Percentiles rank a stretch among this genome's conserved stretches.
phyloP scores from a whole-genome alignment of 169 alveolate genomes.

The Theileria orientalis region DNA sequence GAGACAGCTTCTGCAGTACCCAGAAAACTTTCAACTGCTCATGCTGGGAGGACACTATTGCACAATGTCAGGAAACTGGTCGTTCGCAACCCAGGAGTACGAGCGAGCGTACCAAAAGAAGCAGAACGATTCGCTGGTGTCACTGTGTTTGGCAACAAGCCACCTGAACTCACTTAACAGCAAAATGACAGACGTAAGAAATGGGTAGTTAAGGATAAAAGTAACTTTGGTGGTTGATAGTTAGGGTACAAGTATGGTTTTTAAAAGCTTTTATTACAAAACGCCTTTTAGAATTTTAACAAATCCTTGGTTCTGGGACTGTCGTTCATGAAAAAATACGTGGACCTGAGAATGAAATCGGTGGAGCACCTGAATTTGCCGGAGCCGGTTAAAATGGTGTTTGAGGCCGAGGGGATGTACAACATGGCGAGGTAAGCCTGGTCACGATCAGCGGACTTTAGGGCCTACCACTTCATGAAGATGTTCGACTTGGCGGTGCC shows the following conservation, averaged over 20 bases:
- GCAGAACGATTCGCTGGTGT: constrained; percentile 65
- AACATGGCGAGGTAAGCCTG: constrained; percentile 58
- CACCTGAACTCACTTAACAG: constrained; percentile 66
- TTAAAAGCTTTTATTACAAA: background rate
- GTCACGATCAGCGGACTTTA: background rate
- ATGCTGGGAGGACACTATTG: constrained; percentile 75
- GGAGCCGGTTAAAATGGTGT: constrained; percentile 22
- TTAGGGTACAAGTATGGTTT: background rate
- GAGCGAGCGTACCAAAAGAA: constrained; percentile 56
- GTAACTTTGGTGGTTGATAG: background rate
- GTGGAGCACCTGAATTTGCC: constrained; percentile 1
- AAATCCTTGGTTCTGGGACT: constrained; percentile 52
- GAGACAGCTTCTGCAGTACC: constrained; percentile 66
- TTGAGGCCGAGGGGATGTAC: constrained; percentile 49
- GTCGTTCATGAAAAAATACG: constrained; percentile 37
- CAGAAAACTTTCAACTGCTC: constrained; percentile 59
- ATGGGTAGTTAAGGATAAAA: too few species aligned
- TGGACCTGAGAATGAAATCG: constrained; percentile 27
- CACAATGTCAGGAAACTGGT: constrained; percentile 72
- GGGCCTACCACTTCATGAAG: constrained; percentile 58
- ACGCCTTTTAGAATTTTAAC: constrained; percentile 27
- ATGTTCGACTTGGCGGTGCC: constrained; percentile 60
- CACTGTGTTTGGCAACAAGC: constrained; percentile 70
- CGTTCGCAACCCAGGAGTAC: constrained; percentile 73
- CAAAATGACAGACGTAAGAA: constrained; percentile 49